These are phyloP conservation scores for Fusarium begoniae DNA, from an alignment of 2,329 filamentous ascomycete genomes.

Conservation along the genomic window DNA sequence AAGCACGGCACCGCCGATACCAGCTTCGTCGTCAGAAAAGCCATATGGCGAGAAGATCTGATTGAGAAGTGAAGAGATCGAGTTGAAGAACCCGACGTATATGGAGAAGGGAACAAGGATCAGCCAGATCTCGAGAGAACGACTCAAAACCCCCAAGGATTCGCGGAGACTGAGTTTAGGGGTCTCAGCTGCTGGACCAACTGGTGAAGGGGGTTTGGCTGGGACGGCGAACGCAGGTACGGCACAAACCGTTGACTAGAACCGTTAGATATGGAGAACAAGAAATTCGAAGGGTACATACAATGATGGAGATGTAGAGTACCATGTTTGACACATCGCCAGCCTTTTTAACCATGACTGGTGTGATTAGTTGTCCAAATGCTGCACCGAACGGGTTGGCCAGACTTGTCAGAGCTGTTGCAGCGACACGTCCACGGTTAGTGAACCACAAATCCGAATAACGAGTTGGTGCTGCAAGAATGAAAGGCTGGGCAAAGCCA, in stretches of 20 bases:
- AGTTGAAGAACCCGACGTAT: constrained; percentile 95
- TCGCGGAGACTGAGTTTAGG: constrained; percentile 62
- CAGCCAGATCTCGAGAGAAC: constrained; percentile 79
- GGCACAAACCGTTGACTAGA: constrained; percentile 57
- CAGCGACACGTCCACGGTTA: constrained; percentile 80
- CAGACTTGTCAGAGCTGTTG: constrained; percentile 84
- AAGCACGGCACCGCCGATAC: constrained; percentile 87
- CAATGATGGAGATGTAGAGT: constrained; percentile 84
- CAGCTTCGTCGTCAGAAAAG: constrained; percentile 84
- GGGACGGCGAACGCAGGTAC: constrained; percentile 87
- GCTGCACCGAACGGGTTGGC: constrained; percentile 93
- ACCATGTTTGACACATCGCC: constrained; percentile 81
- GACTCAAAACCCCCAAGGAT: constrained; percentile 62
- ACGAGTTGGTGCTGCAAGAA: constrained; percentile 85
- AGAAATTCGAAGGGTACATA: constrained; percentile 52
- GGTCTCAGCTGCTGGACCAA: constrained; percentile 71
- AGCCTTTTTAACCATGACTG: constrained; percentile 73
- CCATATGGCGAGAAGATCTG: constrained; percentile 89
- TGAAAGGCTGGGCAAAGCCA: constrained; percentile 90
- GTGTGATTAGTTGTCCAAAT: constrained; percentile 85
- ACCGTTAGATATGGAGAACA: constrained; percentile 16
- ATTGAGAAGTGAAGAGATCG: constrained; percentile 85
- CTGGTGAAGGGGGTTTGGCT: constrained; percentile 77
- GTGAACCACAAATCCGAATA: constrained; percentile 98
- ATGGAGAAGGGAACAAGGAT: constrained; percentile 81